These are phyloP conservation scores for Geotrichum restrictum DNA, from an alignment of 1,139 yeast genomes.

Conservation along the genomic window DNA sequence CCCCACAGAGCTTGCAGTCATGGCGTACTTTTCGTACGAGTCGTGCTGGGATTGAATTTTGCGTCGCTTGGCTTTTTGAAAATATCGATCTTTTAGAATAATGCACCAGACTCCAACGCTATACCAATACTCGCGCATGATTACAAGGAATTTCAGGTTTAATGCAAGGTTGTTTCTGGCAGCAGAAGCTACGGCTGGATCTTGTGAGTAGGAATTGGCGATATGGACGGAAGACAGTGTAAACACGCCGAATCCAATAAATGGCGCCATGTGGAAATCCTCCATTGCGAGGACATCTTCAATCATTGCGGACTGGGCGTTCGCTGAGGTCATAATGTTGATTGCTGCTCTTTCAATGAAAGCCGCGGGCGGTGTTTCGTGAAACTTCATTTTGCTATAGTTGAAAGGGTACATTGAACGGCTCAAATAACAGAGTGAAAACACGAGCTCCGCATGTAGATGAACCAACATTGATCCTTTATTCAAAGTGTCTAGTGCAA, in stretches of 20 bases:
- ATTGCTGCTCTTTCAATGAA: constrained; percentile 34
- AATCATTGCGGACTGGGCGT: constrained; percentile 34
- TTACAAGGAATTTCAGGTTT: constrained; percentile 35
- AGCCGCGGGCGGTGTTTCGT: constrained; percentile 31
- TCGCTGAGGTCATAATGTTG: constrained; percentile 36
- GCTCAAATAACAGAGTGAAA: constrained; percentile 29
- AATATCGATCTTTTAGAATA: constrained; percentile 36
- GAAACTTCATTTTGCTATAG: constrained; percentile 17
- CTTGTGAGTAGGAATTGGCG: constrained; percentile 37
- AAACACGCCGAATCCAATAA: constrained; percentile 39
- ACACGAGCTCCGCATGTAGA: constrained; percentile 29
- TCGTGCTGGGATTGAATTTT: constrained; percentile 12
- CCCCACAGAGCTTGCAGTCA: neutral
- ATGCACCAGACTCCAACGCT: constrained; percentile 41
- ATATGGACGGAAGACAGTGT: constrained; percentile 40
- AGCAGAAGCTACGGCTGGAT: constrained; percentile 31
- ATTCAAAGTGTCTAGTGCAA: constrained; percentile 26
- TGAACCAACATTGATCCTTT: constrained; percentile 31
- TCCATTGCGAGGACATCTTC: constrained; percentile 34
- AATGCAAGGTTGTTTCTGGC: constrained; percentile 38
- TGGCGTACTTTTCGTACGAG: neutral
- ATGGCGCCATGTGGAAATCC: constrained; percentile 39
- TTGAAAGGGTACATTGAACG: constrained; percentile 30
- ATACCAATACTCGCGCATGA: constrained; percentile 38
- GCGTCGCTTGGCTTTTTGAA: constrained; percentile 23